phyloP scores from a whole-genome alignment of 768 basidiomycete species.

The Inosperma sp. region DNA sequence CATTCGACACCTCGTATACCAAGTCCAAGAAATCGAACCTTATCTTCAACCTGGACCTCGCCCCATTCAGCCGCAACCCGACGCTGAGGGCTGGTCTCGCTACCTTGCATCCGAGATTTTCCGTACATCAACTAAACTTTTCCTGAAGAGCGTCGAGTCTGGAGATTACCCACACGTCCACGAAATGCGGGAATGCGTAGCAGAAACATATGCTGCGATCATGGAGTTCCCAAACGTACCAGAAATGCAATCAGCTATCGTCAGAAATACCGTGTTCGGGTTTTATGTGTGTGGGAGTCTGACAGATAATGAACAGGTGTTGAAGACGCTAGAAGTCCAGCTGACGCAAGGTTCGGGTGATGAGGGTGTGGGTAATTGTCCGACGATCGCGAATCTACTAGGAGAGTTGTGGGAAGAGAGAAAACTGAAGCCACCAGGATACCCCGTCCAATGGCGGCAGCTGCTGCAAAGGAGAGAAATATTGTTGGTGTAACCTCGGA shows the following conservation, averaged over 20 bases:
- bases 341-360: slow-evolving; percentile 47
- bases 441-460: slow-evolving; percentile 58
- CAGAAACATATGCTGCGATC: slow-evolving; percentile 22
- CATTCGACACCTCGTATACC: slow-evolving; percentile 53
- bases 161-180: slow-evolving; percentile 62
- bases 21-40: slow-evolving; percentile 48
- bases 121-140: slow-evolving; percentile 68
- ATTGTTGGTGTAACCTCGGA: slow-evolving; percentile 36
- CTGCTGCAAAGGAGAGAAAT: slow-evolving; percentile 48
- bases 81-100: slow-evolving; percentile 35
- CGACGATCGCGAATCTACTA: slow-evolving; percentile 51
- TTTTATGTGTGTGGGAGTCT: slow-evolving; percentile 72
- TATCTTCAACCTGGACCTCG: slow-evolving; percentile 26
- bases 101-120: slow-evolving; percentile 56
- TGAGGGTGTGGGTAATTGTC: slow-evolving; percentile 61
- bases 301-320: slow-evolving; percentile 46
- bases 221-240: slow-evolving; percentile 10
- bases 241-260: slow-evolving; percentile 48
- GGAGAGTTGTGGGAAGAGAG: slow-evolving; percentile 52
- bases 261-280: slow-evolving; percentile 74
- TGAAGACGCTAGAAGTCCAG: slow-evolving; percentile 38
- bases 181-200: slow-evolving; percentile 55
- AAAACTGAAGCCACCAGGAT: slow-evolving; percentile 21
- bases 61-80: slow-evolving; percentile 18
- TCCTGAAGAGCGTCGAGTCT: slow-evolving; percentile 72